Conservation (phyloP, 441 rosid genomes). For the Raphanus hybrid region DNA sequence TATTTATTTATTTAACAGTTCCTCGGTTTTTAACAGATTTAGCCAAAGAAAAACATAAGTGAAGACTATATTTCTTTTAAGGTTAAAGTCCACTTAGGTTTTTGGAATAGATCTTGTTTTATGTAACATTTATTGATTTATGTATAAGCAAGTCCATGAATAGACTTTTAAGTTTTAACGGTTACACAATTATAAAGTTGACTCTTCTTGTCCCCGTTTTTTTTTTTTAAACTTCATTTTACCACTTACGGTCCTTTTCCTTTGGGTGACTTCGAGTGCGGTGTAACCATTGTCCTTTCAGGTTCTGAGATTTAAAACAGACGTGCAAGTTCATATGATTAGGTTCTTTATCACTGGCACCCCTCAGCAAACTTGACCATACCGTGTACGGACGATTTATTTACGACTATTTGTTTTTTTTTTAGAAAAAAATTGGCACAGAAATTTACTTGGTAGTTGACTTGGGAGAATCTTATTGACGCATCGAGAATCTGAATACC, state of each 20-base stretch:
- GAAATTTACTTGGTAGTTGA: neutral
- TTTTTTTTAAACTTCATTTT: neutral
- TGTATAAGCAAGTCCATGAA: neutral
- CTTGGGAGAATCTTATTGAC: neutral
- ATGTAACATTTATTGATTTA: neutral
- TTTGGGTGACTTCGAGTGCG: neutral
- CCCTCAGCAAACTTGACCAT: neutral
- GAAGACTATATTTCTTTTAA: neutral
- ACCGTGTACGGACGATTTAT: neutral
- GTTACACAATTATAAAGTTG: neutral
- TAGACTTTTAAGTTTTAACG: neutral
- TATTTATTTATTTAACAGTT: slow-evolving; percentile 9
- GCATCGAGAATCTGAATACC: neutral
- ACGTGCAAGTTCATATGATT: neutral
- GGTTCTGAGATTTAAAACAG: neutral
- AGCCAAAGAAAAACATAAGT: neutral
- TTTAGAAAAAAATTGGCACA: neutral
- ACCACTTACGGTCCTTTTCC: neutral
- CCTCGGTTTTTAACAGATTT: neutral
- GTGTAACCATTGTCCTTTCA: neutral
- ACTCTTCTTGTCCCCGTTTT: neutral
- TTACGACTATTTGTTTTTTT: neutral
- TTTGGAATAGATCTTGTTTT: neutral
- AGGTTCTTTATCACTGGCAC: too few relatives aligned
- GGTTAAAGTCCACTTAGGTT: neutral